phyloP scores from a whole-genome alignment of 2,329 filamentous ascomycete genomes.

The Colletotrichum sp. region DNA sequence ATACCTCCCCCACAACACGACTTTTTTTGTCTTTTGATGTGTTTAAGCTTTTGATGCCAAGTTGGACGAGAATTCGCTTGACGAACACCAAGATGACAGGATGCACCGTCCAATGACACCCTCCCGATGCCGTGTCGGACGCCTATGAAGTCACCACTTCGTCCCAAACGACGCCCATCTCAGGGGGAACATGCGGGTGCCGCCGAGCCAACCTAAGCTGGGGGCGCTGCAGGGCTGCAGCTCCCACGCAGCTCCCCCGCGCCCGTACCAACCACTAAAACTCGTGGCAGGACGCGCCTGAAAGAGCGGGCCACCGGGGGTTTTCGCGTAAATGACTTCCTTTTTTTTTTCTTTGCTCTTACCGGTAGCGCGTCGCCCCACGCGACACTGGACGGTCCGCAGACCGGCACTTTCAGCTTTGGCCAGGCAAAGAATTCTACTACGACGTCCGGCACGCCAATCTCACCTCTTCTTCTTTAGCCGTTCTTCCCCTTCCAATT shows the following conservation, averaged over 20 bases:
- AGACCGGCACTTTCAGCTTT: conserved; percentile 1
- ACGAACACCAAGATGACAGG: background rate
- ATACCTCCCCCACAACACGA: conserved; percentile 3
- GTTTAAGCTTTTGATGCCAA: background rate
- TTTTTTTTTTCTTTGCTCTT: background rate
- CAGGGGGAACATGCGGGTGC: background rate
- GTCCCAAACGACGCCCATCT: background rate
- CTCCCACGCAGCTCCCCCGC: background rate
- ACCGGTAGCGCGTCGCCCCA: conserved; percentile 10
- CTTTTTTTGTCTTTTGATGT: too few species aligned
- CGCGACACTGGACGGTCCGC: conserved; percentile 6
- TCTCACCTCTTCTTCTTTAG: background rate
- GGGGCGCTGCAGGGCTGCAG: conserved; percentile 13
- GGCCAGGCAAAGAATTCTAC: conserved; percentile 3
- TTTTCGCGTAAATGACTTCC: conserved; percentile 10
- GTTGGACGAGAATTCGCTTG: background rate
- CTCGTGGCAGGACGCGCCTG: background rate
- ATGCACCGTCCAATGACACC: background rate
- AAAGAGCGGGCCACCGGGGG: background rate
- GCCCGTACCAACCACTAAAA: conserved; percentile 4
- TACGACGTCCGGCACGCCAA: background rate
- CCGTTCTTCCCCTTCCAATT: background rate
- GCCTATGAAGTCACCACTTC: conserved; percentile 5
- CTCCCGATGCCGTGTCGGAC: background rate
- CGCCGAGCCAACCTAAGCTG: background rate